Evolutionary conservation across 2,329 filamentous ascomycete genomes (phyloP).

Genomic region (Penicillium sp.): DNA sequence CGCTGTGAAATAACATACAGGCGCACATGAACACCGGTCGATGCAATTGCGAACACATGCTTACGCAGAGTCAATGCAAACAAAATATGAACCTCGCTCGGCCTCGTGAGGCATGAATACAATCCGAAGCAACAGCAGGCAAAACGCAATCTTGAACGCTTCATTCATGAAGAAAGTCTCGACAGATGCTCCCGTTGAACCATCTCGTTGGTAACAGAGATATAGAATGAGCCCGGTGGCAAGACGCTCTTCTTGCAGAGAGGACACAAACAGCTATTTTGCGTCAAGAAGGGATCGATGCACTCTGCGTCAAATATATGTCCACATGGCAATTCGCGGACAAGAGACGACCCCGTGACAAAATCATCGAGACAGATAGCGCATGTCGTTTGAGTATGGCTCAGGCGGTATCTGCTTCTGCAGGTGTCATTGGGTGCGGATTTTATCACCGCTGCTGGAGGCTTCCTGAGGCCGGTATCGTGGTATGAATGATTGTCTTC

Average conservation of each 20-base stretch:
- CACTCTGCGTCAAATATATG: slow-evolving; percentile 94
- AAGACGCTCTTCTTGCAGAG: slow-evolving; percentile 83
- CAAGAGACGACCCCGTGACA: slow-evolving; percentile 62
- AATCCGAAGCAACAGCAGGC: background rate
- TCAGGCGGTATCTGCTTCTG: slow-evolving; percentile 25
- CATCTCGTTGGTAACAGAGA: slow-evolving; percentile 75
- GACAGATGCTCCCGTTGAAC: slow-evolving; percentile 74
- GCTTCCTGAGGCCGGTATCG: slow-evolving; percentile 11
- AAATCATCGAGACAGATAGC: slow-evolving; percentile 88
- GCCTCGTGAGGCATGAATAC: background rate
- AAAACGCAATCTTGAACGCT: background rate
- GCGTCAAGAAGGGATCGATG: slow-evolving; percentile 76
- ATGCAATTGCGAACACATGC: slow-evolving; percentile 3
- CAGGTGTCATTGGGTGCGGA: background rate
- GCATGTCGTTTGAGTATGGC: slow-evolving; percentile 72
- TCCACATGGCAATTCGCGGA: slow-evolving; percentile 81
- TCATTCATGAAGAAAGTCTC: slow-evolving; percentile 31
- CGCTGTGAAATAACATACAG: background rate
- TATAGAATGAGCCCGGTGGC: slow-evolving; percentile 62
- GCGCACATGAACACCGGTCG: background rate
- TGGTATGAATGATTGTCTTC: background rate
- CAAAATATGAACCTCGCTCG: background rate
- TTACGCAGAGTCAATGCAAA: slow-evolving; percentile 1
- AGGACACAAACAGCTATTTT: slow-evolving; percentile 81
- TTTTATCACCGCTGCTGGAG: slow-evolving; percentile 15